Conservation (phyloP, 768 basidiomycete species). For the Cyathus striatus region DNA sequence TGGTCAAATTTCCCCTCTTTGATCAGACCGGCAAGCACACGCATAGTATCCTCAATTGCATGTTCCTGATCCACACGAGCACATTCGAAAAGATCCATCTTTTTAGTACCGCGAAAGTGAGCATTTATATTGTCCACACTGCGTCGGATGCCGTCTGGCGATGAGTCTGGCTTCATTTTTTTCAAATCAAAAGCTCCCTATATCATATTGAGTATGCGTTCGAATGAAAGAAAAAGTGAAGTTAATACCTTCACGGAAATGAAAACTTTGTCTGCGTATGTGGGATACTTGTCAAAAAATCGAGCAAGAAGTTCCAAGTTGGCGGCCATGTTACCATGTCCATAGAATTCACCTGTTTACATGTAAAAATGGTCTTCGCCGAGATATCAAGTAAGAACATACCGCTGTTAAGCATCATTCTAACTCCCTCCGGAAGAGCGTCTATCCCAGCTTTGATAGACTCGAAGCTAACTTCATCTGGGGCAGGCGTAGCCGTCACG, state of each 20-base stretch:
- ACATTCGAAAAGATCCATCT: slow-evolving; percentile 55
- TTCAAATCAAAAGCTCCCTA: too few species aligned
- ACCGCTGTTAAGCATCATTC: slow-evolving; percentile 41
- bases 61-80: slow-evolving; percentile 40
- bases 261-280: not conserved
- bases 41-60: slow-evolving; percentile 40
- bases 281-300: not conserved
- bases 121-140: slow-evolving; percentile 41
- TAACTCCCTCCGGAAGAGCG: slow-evolving; percentile 34
- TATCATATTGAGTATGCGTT: too few species aligned
- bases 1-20: slow-evolving; percentile 55
- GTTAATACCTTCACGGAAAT: not conserved
- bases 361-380: not conserved
- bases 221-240: too few species aligned
- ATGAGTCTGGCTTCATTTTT: not conserved
- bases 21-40: slow-evolving; percentile 36
- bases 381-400: not conserved
- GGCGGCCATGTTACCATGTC: not conserved
- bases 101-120: slow-evolving; percentile 45
- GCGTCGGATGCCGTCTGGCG: too few species aligned
- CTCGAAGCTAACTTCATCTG: slow-evolving; percentile 58
- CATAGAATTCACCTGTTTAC: not conserved
- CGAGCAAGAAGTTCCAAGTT: not conserved
- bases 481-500: slow-evolving; percentile 35
- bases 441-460: slow-evolving; percentile 52